Conservation (phyloP, 352 stramenopile genomes). For the Pythium brassicae region DNA sequence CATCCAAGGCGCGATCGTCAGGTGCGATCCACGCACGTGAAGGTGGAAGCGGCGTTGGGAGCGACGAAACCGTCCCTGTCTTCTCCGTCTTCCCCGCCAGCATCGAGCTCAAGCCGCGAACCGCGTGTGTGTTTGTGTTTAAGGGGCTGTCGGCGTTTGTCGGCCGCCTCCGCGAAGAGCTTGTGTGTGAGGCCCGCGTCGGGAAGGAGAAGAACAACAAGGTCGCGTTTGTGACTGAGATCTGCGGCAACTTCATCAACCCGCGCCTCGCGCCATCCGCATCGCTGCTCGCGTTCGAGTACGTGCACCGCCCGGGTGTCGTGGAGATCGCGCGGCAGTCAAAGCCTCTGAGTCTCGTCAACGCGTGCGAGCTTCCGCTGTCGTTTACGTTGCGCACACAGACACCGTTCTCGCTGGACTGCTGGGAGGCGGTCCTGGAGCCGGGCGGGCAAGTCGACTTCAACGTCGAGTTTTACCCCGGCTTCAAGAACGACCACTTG, state of each 20-base stretch:
- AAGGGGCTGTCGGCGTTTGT: constrained; percentile 67
- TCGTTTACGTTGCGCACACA: constrained; percentile 89
- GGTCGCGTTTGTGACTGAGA: constrained; percentile 85
- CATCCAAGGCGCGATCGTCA: not conserved
- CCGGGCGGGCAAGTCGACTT: constrained; percentile 76
- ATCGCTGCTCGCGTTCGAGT: constrained; percentile 78
- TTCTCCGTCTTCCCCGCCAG: constrained; percentile 90
- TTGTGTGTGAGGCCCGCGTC: constrained; percentile 90
- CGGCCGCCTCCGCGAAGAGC: constrained; percentile 71
- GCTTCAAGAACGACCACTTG: constrained; percentile 89
- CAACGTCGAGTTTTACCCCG: constrained; percentile 92
- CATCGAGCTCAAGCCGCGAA: constrained; percentile 92
- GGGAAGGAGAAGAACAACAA: constrained; percentile 90
- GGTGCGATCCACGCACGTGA: constrained; percentile 7
- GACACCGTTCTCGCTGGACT: constrained; percentile 90
- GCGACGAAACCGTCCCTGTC: constrained; percentile 43
- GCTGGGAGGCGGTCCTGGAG: constrained; percentile 84
- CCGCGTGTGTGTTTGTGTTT: constrained; percentile 92
- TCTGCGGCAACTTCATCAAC: constrained; percentile 89
- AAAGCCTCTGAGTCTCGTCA: constrained; percentile 81
- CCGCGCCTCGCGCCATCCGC: constrained; percentile 80
- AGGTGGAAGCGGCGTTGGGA: constrained; percentile 3
- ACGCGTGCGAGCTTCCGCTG: constrained; percentile 85
- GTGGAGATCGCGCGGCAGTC: constrained; percentile 57
- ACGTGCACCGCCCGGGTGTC: constrained; percentile 78